Percentiles rank a stretch among this genome's conserved stretches.
Conservation (phyloP, 2,329 filamentous ascomycete species). For the Penicillium italicum region DNA sequence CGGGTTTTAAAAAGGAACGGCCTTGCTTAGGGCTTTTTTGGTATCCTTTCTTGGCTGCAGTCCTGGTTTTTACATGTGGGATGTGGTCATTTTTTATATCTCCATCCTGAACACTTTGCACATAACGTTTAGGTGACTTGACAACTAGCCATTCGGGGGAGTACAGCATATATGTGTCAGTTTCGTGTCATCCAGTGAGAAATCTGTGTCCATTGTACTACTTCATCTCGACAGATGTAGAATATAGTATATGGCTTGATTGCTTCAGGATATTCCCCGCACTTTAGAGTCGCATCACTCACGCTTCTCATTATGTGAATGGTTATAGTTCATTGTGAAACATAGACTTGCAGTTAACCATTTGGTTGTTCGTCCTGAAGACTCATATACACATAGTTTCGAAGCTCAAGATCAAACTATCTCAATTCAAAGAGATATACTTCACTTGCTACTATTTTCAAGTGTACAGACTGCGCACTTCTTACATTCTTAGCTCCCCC, state of each 20-base stretch:
- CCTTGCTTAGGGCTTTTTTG: neutral
- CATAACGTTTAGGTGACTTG: neutral
- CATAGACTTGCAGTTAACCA: neutral
- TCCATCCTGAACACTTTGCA: neutral
- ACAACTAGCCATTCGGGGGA: neutral
- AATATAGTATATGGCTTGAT: neutral
- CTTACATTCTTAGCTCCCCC: too few species aligned
- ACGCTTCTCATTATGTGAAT: neutral
- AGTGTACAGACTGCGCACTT: neutral
- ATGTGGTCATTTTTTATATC: neutral
- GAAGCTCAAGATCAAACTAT: too few species aligned
- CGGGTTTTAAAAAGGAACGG: neutral
- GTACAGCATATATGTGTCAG: slow-evolving; percentile 1
- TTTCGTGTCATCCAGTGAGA: neutral
- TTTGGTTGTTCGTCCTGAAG: neutral
- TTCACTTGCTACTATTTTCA: neutral
- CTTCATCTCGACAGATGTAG: neutral
- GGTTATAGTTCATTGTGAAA: neutral
- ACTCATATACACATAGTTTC: neutral
- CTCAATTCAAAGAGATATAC: neutral
- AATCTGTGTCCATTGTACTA: neutral
- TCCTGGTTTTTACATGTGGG: neutral
- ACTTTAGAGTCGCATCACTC: neutral
- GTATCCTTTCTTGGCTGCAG: neutral
- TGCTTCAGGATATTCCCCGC: neutral